A percentile compares a stretch with the other conserved stretches of the same genome.
Conservation (phyloP, 176 grass and related monocot species). For the Saccharum officinarum region DNA sequence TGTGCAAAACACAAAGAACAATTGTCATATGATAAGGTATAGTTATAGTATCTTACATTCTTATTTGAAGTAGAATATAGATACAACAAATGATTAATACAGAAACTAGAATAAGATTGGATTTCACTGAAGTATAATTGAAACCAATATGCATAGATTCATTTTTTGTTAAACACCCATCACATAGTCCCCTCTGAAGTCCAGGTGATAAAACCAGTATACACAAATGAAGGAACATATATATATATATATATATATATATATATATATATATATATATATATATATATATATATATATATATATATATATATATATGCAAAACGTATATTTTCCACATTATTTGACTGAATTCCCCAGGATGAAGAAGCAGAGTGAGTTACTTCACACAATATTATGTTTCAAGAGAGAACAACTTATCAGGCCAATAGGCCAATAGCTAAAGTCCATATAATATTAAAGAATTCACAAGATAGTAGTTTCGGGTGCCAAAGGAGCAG, state of each 20-base stretch:
- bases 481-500: neutral
- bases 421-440: neutral
- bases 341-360: neutral
- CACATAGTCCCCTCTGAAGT: neutral
- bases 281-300: neutral
- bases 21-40: neutral
- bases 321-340: neutral
- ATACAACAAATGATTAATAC: conserved; percentile 4
- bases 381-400: neutral
- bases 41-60: conserved; percentile 1
- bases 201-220: neutral
- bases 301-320: conserved; percentile 7
- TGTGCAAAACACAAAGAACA: neutral
- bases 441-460: neutral
- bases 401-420: neutral
- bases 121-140: neutral
- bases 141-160: neutral
- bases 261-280: neutral
- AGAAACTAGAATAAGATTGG: neutral
- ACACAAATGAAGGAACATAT: neutral
- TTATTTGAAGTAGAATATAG: neutral
- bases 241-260: neutral
- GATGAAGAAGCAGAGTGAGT: neutral
- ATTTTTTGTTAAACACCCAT: neutral
- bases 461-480: neutral